A percentile compares a stretch with the other conserved stretches of the same genome.
phyloP scores from a whole-genome alignment of 129 eudicot species.

The Logfia minima region DNA sequence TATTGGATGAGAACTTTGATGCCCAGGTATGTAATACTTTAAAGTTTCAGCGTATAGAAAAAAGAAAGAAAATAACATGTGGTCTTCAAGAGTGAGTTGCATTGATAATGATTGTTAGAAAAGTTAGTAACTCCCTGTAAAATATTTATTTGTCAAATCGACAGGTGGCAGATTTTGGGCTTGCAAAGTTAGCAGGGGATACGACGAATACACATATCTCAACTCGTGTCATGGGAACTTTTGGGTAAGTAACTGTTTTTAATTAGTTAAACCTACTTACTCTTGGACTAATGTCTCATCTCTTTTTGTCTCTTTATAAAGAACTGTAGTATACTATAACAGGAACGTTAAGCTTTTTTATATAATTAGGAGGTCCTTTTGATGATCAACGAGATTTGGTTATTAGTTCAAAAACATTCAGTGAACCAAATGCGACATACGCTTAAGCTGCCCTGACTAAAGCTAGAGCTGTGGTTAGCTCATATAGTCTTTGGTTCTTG shows the following conservation, averaged over 20 bases:
- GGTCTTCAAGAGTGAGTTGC: neutral
- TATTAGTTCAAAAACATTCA: neutral
- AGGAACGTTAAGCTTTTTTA: too few relatives aligned
- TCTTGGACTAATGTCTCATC: neutral
- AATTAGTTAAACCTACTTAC: neutral
- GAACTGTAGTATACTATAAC: too few relatives aligned
- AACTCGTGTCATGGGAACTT: conserved; percentile 44
- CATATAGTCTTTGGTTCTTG: neutral
- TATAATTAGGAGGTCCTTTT: neutral
- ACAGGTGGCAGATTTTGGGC: conserved; percentile 92
- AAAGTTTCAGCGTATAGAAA: neutral
- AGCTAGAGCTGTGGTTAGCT: neutral
- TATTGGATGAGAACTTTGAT: conserved; percentile 62
- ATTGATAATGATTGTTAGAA: neutral
- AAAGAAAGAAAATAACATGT: neutral
- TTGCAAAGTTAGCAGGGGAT: conserved; percentile 76
- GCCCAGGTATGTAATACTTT: conserved; percentile 44
- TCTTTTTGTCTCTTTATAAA: too few relatives aligned
- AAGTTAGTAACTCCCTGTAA: neutral
- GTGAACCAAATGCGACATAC: neutral
- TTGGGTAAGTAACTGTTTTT: conserved; percentile 1
- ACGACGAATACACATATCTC: conserved; percentile 62
- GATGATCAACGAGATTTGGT: neutral
- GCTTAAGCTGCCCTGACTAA: neutral
- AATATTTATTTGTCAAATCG: conserved; percentile 10